phyloP scores from a whole-genome alignment of 768 basidiomycete species.

The Tulasnella sp. region DNA sequence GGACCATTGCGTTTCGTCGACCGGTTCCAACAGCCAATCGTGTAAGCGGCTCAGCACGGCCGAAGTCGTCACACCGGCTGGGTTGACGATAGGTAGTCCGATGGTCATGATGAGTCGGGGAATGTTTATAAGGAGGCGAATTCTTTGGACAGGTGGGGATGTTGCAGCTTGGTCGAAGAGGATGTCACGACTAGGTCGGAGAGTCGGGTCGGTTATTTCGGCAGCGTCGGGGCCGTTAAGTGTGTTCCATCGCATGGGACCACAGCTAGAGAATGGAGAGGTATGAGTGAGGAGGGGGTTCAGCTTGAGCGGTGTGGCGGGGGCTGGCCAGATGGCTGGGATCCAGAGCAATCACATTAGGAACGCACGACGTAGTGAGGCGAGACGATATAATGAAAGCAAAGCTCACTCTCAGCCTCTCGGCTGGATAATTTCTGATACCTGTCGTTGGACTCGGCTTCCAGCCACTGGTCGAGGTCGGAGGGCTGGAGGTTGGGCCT shows the following conservation, averaged over 20 bases:
- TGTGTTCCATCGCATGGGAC: neutral
- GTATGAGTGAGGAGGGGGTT: neutral
- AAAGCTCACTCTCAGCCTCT: neutral
- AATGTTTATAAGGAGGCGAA: neutral
- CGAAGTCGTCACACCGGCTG: neutral
- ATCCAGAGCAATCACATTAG: neutral
- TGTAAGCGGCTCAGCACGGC: neutral
- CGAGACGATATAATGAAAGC: neutral
- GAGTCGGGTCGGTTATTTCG: neutral
- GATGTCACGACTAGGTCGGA: neutral
- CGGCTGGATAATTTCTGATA: neutral
- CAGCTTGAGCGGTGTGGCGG: neutral
- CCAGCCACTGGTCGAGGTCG: neutral
- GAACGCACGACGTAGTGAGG: neutral
- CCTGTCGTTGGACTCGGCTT: neutral
- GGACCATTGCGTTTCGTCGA: neutral
- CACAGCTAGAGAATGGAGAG: conserved; percentile 1
- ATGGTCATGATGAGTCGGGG: conserved; percentile 8
- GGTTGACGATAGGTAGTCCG: neutral
- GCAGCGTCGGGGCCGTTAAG: neutral
- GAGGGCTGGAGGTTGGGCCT: neutral
- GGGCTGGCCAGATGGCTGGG: conserved; percentile 1
- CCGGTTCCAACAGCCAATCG: neutral
- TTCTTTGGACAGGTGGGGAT: neutral
- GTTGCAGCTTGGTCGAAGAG: neutral